phyloP scores from a whole-genome alignment of 148 eudicot genomes.

The Silene conica region DNA sequence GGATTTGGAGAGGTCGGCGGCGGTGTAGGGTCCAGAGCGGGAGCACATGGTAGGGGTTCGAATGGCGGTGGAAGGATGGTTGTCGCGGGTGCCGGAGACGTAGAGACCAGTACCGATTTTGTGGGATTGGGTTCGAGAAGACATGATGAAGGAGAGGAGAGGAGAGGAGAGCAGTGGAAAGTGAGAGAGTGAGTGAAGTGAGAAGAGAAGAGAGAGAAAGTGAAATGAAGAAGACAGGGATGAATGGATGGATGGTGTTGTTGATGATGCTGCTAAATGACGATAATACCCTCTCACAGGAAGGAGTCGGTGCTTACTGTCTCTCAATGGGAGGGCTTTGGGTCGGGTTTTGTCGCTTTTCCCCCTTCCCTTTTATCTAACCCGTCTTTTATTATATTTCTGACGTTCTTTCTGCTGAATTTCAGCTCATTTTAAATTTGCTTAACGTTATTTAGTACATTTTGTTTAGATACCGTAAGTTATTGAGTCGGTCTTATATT shows the following conservation, averaged over 20 bases:
- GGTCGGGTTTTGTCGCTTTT: too few relatives aligned
- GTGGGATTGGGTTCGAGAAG: background rate
- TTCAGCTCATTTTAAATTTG: too few relatives aligned
- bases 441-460: too few relatives aligned
- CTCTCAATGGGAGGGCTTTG: background rate
- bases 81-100: constrained; percentile 74
- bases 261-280: background rate
- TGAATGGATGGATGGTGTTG: background rate
- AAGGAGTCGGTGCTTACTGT: background rate
- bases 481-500: too few relatives aligned
- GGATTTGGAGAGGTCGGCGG: constrained; percentile 74
- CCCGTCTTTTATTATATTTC: too few relatives aligned
- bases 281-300: background rate
- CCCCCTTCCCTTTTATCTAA: too few relatives aligned
- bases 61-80: constrained; percentile 22
- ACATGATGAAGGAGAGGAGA: background rate
- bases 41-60: constrained; percentile 50
- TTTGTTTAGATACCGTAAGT: too few relatives aligned
- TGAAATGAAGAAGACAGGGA: background rate
- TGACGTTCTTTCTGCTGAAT: too few relatives aligned
- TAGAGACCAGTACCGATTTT: constrained; percentile 20
- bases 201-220: background rate
- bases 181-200: background rate
- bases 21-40: constrained; percentile 70
- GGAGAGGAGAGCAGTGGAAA: background rate